phyloP scores from a whole-genome alignment of 495 filamentous ascomycete species.

The Podospora anserina region DNA sequence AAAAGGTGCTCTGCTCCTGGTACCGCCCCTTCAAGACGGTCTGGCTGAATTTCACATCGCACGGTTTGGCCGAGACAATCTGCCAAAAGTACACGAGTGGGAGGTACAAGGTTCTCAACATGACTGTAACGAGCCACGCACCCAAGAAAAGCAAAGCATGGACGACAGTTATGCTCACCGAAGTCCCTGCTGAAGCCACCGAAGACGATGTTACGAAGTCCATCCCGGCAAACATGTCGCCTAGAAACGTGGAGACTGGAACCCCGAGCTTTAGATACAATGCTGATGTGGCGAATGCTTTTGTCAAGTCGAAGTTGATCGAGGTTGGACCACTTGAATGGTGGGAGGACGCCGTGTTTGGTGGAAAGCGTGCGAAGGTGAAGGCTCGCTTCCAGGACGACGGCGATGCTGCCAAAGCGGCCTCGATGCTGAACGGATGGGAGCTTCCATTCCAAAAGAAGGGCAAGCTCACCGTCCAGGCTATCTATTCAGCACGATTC shows the following conservation, averaged over 20 bases:
- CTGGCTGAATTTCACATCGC: constrained; percentile 30
- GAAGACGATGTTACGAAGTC: constrained; percentile 17
- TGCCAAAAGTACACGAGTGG: constrained; percentile 19
- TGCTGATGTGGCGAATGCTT: constrained; percentile 11
- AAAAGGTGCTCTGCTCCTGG: constrained; percentile 35
- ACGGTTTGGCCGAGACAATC: constrained; percentile 20
- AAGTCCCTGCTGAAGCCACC: constrained; percentile 22
- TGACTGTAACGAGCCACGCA: constrained; percentile 9
- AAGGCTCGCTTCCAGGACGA: constrained; percentile 33
- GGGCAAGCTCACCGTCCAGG: constrained; percentile 31
- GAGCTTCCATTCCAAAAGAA: constrained; percentile 22
- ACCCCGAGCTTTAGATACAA: constrained; percentile 22
- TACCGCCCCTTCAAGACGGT: constrained; percentile 25
- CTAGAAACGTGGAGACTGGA: constrained; percentile 23
- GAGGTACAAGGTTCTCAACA: constrained; percentile 17
- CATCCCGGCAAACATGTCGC: constrained; percentile 18
- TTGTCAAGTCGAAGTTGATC: constrained; percentile 30
- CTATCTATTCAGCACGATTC: constrained; percentile 37
- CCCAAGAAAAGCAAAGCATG: neutral
- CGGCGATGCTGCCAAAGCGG: constrained; percentile 33
- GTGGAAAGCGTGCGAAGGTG: constrained; percentile 33
- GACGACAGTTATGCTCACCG: constrained; percentile 26
- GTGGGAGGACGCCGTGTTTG: constrained; percentile 27
- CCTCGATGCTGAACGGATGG: constrained; percentile 21
- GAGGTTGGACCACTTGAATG: constrained; percentile 32